phyloP scores from a whole-genome alignment of 768 basidiomycete genomes.

The Xerocomus potaroensis region DNA sequence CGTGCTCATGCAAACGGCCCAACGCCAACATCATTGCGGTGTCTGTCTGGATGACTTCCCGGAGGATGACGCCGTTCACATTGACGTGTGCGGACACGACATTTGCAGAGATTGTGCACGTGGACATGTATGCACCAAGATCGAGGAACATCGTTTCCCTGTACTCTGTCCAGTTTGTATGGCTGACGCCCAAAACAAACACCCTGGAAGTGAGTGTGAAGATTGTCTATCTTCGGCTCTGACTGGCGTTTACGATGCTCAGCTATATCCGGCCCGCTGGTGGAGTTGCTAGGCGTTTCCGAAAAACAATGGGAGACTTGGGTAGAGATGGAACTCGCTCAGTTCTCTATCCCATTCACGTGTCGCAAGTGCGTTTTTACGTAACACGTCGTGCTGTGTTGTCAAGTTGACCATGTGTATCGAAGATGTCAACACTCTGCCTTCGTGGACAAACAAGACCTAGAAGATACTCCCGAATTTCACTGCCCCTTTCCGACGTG shows the following conservation, averaged over 20 bases:
- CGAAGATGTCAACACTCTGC: constrained; percentile 47
- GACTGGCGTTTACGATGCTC: background rate
- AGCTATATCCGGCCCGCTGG: constrained; percentile 37
- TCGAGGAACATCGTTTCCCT: constrained; percentile 53
- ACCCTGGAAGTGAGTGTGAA: constrained; percentile 28
- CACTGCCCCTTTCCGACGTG: constrained; percentile 49
- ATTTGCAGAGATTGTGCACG: constrained; percentile 53
- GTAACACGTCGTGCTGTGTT: background rate
- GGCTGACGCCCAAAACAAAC: constrained; percentile 28
- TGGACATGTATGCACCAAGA: constrained; percentile 40
- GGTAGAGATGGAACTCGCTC: constrained; percentile 44
- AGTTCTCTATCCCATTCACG: constrained; percentile 38
- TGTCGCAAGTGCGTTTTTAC: constrained; percentile 48
- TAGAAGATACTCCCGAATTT: constrained; percentile 37
- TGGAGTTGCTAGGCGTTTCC: constrained; percentile 42
- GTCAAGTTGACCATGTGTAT: background rate
- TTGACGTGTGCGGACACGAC: constrained; percentile 44
- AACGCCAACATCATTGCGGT: constrained; percentile 45
- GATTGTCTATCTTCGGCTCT: background rate
- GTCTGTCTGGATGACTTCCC: constrained; percentile 52
- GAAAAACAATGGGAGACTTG: constrained; percentile 40
- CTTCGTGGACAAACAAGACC: constrained; percentile 49
- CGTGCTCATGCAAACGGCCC: constrained; percentile 27
- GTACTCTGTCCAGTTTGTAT: constrained; percentile 58
- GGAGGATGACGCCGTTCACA: constrained; percentile 38